Base-by-base conservation (phyloP, 345 rosid genomes). In the Nasturtium officinale region DNA sequence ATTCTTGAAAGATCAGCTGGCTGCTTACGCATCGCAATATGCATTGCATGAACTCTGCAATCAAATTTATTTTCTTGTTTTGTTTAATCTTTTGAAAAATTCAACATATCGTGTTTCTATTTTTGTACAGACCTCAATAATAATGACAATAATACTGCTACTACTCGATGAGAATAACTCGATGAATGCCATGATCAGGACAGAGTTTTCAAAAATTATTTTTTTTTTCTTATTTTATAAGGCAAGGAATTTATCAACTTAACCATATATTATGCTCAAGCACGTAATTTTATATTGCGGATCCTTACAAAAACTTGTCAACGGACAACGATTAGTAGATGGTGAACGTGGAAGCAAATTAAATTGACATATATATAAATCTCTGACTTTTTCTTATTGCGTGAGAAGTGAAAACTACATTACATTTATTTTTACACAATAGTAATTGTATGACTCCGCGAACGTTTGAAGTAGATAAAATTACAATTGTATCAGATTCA, bases 11-110 rank as follows among this genome's bases (percentile, higher is more conserved):
- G 20, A 68, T 16, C 26, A 61, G 74, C 74, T 69, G 74, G 40
- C 26, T 75, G 65, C 70, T 76, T 54, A 53, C 74, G 57, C 64
- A 50, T 25, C 42, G 25, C 79, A 69, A 54, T 61, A 69, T 76
- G 75, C 53, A 76, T 55, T 76, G 75, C 79, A 69, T 76, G 75
- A 69, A 69, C 57, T 69, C 46, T 53, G 70, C 79, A 62, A 54
- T 37, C 52, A 54, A 42, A 20, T 6, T 59, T 51, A 0, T 5
- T 54, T 40, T 53, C 20, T 67, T n/a, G 47, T 15, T 51, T 52
- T 35, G 8, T 15, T n/a, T 21, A 26, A 26, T 35, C 26, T 20
- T 60, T 68, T 67, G 74, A 75, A 68, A 21, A 5, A n/a, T 68
- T 67, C 74, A 67, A 75, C 17, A 17, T 47, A 40, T 53, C 38